Base-by-base conservation (phyloP, 441 rosid genomes). In the Capsella rubella region DNA sequence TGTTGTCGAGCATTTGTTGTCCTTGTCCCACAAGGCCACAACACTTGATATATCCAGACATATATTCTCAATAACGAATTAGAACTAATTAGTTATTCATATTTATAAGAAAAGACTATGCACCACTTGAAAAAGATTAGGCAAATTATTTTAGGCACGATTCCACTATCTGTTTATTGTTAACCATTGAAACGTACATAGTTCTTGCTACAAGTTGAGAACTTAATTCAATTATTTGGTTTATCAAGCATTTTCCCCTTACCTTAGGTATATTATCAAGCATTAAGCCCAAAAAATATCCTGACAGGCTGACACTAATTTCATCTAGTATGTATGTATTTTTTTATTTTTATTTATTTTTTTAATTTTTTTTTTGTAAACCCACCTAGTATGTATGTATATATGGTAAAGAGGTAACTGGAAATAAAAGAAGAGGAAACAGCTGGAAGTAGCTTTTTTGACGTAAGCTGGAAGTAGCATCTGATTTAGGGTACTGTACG, bases 1-100 rank as follows among this genome's bases (percentile, higher is more conserved):
- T 46, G 47, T 54, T 54, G 45, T 61, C 35, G 25, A 69, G 65
- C 74, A 69, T 68, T 54, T 69, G 70, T 51, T 69, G 74, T 53
- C 70, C 16, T 62, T 75, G 79, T 75, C 52, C 69, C 64, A 10
- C 34, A 62, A 61, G 63, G 52, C 51, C 51, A 69, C 74, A 75
- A 54, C 79, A 75, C 62, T 45, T 15, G 0, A 60, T 13, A 37
- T 49, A 65, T 65, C 53, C 57, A 57, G 50, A 25, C 37, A 54
- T 37, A 67, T 66, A 37, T 29, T 73, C 15, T 55, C 37, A 12
- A 37, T 66, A 15, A 27, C 31, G 6, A 35, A 47, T 46, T 51
- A 13, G 32, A 46, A 43, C 37, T 25, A 52, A 31, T 43, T 28
- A 34, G 21, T 39, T 49, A 49, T 42, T 3, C 28, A 32, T 66